Conservation (phyloP, 129 eudicot genomes). For the Lactuca sativa region DNA sequence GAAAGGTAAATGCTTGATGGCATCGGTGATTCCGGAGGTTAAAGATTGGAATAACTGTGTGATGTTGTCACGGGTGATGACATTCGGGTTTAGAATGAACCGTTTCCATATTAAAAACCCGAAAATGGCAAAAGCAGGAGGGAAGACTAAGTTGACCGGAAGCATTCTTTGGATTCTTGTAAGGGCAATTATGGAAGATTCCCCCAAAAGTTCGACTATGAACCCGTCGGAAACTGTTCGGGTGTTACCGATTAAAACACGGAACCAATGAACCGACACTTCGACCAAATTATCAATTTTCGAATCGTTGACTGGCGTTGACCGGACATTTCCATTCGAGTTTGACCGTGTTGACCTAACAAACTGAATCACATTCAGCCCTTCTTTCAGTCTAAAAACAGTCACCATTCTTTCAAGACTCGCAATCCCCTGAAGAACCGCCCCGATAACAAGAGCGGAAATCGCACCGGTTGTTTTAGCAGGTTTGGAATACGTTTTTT, state of each 20-base stretch:
- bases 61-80: slow-evolving; percentile 58
- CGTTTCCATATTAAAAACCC: slow-evolving; percentile 87
- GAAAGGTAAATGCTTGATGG: slow-evolving; percentile 85
- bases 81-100: slow-evolving; percentile 46
- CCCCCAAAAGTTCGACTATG: slow-evolving; percentile 82
- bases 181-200: slow-evolving; percentile 71
- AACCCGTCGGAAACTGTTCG: slow-evolving; percentile 84
- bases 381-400: slow-evolving; percentile 78
- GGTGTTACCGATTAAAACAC: slow-evolving; percentile 93
- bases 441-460: slow-evolving; percentile 81
- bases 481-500: slow-evolving; percentile 53
- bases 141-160: slow-evolving; percentile 68
- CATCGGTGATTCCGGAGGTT: slow-evolving; percentile 59
- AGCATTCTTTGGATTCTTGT: slow-evolving; percentile 90
- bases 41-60: slow-evolving; percentile 63
- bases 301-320: slow-evolving; percentile 48
- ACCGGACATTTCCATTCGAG: slow-evolving; percentile 75
- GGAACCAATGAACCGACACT: slow-evolving; percentile 88
- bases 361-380: slow-evolving; percentile 77
- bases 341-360: slow-evolving; percentile 67
- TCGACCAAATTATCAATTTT: slow-evolving; percentile 73
- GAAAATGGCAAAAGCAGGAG: slow-evolving; percentile 86
- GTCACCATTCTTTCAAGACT: slow-evolving; percentile 89
- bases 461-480: slow-evolving; percentile 67
- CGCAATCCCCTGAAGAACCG: slow-evolving; percentile 84